A percentile compares a stretch with the other conserved stretches of the same genome.
These are phyloP conservation scores for Ceratocystis colombiana DNA, from an alignment of 2,329 filamentous ascomycete species.

Conservation along the genomic window DNA sequence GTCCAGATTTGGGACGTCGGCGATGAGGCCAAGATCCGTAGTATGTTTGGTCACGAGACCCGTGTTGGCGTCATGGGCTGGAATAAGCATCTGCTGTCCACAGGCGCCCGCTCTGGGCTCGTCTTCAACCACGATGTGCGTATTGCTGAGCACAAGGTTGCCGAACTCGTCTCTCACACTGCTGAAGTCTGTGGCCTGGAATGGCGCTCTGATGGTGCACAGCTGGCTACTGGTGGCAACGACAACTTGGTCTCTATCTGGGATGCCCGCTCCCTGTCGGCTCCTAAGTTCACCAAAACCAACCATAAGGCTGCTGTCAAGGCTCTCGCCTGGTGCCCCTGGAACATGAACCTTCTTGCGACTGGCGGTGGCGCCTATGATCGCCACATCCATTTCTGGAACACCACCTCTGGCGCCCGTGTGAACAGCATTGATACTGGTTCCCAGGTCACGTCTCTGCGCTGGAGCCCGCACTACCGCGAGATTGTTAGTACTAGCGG, in stretches of 20 bases:
- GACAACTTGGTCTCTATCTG: slow-evolving; percentile 99
- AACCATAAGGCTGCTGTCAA: slow-evolving; percentile 99
- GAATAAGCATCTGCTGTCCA: slow-evolving; percentile 97
- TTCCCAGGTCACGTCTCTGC: slow-evolving; percentile 89
- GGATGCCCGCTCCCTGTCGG: slow-evolving; percentile 86
- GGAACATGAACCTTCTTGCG: slow-evolving; percentile 93
- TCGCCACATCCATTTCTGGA: slow-evolving; percentile 99
- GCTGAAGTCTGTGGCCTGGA: slow-evolving; percentile 97
- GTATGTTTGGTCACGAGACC: slow-evolving; percentile 96
- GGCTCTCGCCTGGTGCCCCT: slow-evolving; percentile 96
- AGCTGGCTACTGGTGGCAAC: slow-evolving; percentile 94
- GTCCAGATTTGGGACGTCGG: slow-evolving; percentile 99
- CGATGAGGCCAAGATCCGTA: slow-evolving; percentile 87
- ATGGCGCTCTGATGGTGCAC: slow-evolving; percentile 92
- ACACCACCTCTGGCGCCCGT: slow-evolving; percentile 91
- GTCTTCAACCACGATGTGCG: slow-evolving; percentile 99
- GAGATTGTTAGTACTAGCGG: slow-evolving; percentile 96
- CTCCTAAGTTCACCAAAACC: slow-evolving; percentile 98
- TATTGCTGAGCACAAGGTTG: slow-evolving; percentile 94
- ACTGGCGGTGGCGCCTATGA: slow-evolving; percentile 95
- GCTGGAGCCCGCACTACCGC: slow-evolving; percentile 94
- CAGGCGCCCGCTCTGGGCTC: slow-evolving; percentile 83
- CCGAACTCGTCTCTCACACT: slow-evolving; percentile 92
- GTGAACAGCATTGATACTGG: slow-evolving; percentile 99
- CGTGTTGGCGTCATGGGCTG: slow-evolving; percentile 97